A percentile compares a stretch with the other conserved stretches of the same genome.
Evolutionary conservation across 179 eudicot genomes (phyloP).

Genomic region (Vitellaria paradoxa): DNA sequence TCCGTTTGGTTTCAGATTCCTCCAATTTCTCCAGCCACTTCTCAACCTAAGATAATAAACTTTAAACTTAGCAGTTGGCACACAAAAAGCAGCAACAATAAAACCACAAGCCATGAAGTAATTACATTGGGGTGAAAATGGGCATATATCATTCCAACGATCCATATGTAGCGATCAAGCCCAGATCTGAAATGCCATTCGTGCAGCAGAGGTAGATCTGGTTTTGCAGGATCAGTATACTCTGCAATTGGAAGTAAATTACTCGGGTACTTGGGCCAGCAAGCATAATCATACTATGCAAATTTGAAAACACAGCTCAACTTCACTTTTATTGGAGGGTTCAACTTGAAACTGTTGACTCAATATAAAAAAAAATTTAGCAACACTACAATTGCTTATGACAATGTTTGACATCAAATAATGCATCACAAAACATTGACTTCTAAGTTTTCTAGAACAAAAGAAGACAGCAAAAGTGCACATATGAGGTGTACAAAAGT

Average conservation of each 20-base stretch:
- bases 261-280: constrained; percentile 11
- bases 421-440: not conserved
- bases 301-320: constrained; percentile 7
- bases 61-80: constrained; percentile 11
- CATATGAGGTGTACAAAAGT: not conserved
- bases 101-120: constrained; percentile 13
- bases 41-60: constrained; percentile 56
- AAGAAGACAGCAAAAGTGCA: not conserved
- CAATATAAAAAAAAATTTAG: not conserved
- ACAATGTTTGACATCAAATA: not conserved
- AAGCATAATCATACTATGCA: not conserved
- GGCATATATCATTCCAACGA: constrained; percentile 94
- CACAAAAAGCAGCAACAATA: constrained; percentile 9
- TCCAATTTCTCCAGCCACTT: constrained; percentile 93
- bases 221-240: constrained; percentile 91
- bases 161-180: constrained; percentile 98
- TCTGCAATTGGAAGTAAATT: constrained; percentile 39
- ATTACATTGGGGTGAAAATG: constrained; percentile 89
- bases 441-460: not conserved
- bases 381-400: no score
- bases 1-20: constrained; percentile 77
- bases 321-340: not conserved
- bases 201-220: constrained; percentile 81
- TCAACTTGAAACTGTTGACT: not conserved
- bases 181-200: constrained; percentile 99